These are phyloP conservation scores for Curvularia lunata DNA, from an alignment of 2,329 filamentous ascomycete species.

Conservation along the genomic window DNA sequence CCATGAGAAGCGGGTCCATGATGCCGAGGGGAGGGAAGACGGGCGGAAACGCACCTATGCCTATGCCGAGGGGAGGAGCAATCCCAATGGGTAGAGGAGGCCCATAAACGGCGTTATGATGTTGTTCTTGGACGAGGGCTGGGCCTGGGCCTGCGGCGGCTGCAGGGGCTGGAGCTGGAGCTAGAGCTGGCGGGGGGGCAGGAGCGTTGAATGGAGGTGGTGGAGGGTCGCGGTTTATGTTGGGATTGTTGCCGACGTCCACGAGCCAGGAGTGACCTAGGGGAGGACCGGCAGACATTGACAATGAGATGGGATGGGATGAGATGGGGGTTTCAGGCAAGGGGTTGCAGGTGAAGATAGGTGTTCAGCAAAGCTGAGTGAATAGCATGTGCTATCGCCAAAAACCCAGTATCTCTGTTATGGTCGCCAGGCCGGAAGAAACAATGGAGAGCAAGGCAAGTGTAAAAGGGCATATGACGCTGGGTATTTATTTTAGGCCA, in stretches of 20 bases:
- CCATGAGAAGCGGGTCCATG: conserved; percentile 32
- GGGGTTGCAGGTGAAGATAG: not conserved
- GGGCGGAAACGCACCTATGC: conserved; percentile 36
- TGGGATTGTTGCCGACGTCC: conserved; percentile 44
- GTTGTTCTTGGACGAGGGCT: conserved; percentile 31
- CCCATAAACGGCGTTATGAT: conserved; percentile 32
- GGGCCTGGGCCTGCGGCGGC: conserved; percentile 6
- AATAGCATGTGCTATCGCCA: not conserved
- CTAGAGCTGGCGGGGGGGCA: conserved; percentile 13
- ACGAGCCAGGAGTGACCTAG: conserved; percentile 35
- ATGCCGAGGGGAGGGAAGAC: conserved; percentile 22
- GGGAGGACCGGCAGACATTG: conserved; percentile 40
- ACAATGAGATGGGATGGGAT: not conserved
- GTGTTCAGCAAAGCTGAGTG: not conserved
- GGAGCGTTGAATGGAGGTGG: conserved; percentile 31
- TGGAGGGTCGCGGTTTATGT: conserved; percentile 43
- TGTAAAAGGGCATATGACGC: not conserved
- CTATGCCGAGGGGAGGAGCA: conserved; percentile 25
- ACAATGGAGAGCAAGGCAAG: not conserved
- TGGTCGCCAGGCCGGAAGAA: not conserved
- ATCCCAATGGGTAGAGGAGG: conserved; percentile 30
- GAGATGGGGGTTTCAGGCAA: not conserved
- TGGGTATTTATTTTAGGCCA: conserved; percentile 7
- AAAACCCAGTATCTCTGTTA: not conserved
- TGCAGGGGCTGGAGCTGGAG: conserved; percentile 9